Conservation (phyloP, 2,329 filamentous ascomycete genomes). For the Westerdykella aurantiaca region DNA sequence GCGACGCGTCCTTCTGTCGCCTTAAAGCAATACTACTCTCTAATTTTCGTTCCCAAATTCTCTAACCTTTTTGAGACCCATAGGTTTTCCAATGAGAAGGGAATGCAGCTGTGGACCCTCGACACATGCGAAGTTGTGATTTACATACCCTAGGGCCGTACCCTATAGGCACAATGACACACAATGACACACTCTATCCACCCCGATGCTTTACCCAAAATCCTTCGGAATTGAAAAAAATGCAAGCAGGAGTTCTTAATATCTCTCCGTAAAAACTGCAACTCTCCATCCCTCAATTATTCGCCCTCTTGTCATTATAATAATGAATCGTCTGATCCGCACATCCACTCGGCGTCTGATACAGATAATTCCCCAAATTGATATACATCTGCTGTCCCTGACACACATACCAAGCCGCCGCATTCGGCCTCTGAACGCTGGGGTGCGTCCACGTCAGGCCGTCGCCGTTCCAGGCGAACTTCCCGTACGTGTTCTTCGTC, state of each 20-base stretch:
- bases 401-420: slow-evolving; percentile 56
- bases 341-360: slow-evolving; percentile 54
- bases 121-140: too few species aligned
- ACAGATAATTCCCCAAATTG: slow-evolving; percentile 55
- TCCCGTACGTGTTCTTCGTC: slow-evolving; percentile 50
- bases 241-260: background rate
- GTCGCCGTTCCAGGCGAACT: slow-evolving; percentile 55
- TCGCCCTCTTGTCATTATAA: slow-evolving; percentile 34
- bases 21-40: too few species aligned
- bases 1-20: too few species aligned
- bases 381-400: slow-evolving; percentile 49
- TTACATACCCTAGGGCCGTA: too few species aligned
- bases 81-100: too few species aligned
- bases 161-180: too few species aligned
- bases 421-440: slow-evolving; percentile 49
- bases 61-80: too few species aligned
- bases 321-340: slow-evolving; percentile 51
- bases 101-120: too few species aligned
- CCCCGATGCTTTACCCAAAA: too few species aligned
- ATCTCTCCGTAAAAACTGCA: background rate
- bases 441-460: slow-evolving; percentile 50
- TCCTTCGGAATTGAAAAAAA: too few species aligned
- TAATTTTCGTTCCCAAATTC: too few species aligned
- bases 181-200: too few species aligned
- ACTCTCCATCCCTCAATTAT: slow-evolving; percentile 9